A percentile compares a stretch with the other conserved stretches of the same genome.
Conservation (phyloP, 352 stramenopile genomes). For the Phytopythium oedochilum region DNA sequence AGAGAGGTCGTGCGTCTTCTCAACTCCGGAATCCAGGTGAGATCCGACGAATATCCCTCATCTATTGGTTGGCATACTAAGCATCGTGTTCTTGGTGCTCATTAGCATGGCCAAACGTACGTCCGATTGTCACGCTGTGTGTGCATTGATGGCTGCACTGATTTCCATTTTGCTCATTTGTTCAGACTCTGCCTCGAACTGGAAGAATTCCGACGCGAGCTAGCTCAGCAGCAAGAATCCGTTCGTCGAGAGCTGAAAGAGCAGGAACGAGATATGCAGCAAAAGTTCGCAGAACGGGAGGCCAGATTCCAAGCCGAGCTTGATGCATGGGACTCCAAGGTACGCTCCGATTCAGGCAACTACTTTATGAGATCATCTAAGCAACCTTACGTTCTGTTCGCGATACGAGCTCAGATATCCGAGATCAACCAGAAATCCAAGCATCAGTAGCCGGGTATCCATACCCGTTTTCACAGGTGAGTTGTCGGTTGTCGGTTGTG, state of each 20-base stretch:
- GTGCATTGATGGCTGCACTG: not conserved
- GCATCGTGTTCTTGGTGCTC: not conserved
- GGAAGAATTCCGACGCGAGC: not conserved
- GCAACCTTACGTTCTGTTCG: too few species aligned
- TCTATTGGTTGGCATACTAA: too few species aligned
- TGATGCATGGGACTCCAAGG: conserved; percentile 6
- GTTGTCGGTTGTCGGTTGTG: not conserved
- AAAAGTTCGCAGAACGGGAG: conserved; percentile 2
- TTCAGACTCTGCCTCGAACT: not conserved
- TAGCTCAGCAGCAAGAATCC: not conserved
- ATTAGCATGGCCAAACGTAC: not conserved
- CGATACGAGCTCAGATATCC: too few species aligned
- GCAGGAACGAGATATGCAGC: not conserved
- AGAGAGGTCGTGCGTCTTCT: not conserved
- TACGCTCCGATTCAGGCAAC: not conserved
- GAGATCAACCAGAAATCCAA: too few species aligned
- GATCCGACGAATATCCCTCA: not conserved
- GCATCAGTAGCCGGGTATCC: too few species aligned
- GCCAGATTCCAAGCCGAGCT: not conserved
- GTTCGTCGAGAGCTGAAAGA: not conserved
- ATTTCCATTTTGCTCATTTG: not conserved
- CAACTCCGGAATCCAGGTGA: not conserved
- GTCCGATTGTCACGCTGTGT: too few species aligned
- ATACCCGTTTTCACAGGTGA: too few species aligned
- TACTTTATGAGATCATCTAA: too few species aligned